Evolutionary conservation across 2,329 filamentous ascomycete species (phyloP).

Genomic region (Didymella glomerata): DNA sequence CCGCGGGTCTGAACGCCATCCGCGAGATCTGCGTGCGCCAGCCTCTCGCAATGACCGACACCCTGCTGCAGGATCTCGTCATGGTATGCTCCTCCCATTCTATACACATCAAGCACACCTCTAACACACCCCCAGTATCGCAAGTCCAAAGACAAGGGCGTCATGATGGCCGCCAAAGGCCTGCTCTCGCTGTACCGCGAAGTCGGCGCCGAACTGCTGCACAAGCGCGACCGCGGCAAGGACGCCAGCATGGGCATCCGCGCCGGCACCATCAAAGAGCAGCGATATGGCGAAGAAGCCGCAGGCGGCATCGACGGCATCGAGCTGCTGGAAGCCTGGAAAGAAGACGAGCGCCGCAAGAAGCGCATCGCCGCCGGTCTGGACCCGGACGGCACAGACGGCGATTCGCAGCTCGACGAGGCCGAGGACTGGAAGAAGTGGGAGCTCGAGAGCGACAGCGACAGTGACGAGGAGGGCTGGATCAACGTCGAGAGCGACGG

Average conservation of each 20-base stretch:
- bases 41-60: conserved; percentile 95
- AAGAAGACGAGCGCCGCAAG: conserved; percentile 83
- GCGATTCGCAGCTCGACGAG: conserved; percentile 68
- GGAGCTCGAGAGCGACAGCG: conserved; percentile 66
- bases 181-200: conserved; percentile 90
- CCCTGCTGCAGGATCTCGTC: conserved; percentile 92
- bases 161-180: conserved; percentile 98
- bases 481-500: conserved; percentile 86
- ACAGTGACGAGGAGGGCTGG: conserved; percentile 83
- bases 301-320: conserved; percentile 89
- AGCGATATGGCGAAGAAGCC: conserved; percentile 83
- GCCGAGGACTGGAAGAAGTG: conserved; percentile 65
- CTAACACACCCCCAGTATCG: conserved; percentile 65
- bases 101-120: neutral
- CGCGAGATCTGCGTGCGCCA: conserved; percentile 92
- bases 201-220: conserved; percentile 86
- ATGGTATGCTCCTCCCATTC: conserved; percentile 55
- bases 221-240: conserved; percentile 90
- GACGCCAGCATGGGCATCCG: conserved; percentile 84
- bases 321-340: conserved; percentile 90
- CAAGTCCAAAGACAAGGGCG: conserved; percentile 97
- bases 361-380: conserved; percentile 75
- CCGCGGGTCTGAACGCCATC: conserved; percentile 92
- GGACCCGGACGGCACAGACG: conserved; percentile 66
- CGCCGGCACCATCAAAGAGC: conserved; percentile 76